These are phyloP conservation scores for Solanum pimpinellifolium DNA, from an alignment of 257 asterid species.

Conservation along the genomic window DNA sequence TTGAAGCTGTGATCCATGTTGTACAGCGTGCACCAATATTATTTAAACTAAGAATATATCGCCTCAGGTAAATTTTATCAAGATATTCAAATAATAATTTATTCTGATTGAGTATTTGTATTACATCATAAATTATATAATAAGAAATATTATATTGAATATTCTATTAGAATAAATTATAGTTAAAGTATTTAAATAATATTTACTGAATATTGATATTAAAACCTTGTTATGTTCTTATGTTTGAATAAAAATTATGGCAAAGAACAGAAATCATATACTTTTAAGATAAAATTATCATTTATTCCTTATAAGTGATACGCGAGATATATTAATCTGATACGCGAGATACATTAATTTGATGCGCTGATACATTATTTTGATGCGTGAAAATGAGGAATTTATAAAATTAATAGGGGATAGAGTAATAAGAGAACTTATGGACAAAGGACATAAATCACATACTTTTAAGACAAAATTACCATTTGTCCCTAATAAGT, in stretches of 20 bases:
- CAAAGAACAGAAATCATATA: no score
- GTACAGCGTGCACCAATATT: background rate
- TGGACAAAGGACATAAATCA: no score
- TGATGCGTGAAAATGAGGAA: no score
- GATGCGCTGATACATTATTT: no score
- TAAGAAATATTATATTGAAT: background rate
- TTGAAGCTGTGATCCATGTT: background rate
- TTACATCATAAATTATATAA: background rate
- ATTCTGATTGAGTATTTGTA: background rate
- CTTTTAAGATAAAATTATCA: no score
- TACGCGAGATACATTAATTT: no score
- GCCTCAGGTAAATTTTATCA: background rate
- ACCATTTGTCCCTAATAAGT: no score
- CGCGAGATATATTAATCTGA: no score
- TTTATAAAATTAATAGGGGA: no score
- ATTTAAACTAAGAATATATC: background rate
- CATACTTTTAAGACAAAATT: no score
- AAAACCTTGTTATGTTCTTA: background rate
- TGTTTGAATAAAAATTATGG: background rate
- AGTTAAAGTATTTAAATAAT: background rate
- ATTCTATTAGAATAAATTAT: background rate
- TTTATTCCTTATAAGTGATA: no score
- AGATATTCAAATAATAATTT: background rate
- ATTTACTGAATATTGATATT: background rate
- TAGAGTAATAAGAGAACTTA: no score